These are phyloP conservation scores for Claviceps cyperi DNA, from an alignment of 2,329 filamentous ascomycete species.

Conservation along the genomic window DNA sequence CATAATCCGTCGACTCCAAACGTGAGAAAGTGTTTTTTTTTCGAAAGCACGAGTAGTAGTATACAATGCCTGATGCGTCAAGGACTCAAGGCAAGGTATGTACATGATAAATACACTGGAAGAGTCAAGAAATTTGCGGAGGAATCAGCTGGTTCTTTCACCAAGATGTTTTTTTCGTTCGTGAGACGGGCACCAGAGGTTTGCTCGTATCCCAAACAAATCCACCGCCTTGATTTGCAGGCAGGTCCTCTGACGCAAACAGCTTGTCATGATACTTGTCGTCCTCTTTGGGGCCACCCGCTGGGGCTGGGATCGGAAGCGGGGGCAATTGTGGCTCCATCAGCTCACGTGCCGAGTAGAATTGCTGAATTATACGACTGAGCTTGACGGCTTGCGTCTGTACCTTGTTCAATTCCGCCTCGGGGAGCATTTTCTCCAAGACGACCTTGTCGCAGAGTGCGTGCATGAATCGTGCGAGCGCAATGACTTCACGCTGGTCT, in stretches of 20 bases:
- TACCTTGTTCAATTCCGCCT: slow-evolving; percentile 19
- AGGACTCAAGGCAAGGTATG: no score
- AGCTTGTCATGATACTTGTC: slow-evolving; percentile 1
- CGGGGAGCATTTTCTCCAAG: slow-evolving; percentile 24
- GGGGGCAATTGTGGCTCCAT: slow-evolving; percentile 18
- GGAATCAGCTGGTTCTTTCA: background rate
- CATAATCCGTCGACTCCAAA: background rate
- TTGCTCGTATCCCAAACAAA: slow-evolving; percentile 21
- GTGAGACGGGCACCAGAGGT: slow-evolving; percentile 2
- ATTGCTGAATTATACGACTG: slow-evolving; percentile 23
- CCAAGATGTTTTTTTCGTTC: background rate
- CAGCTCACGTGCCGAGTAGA: slow-evolving; percentile 20
- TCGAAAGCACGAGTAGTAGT: background rate
- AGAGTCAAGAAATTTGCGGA: background rate
- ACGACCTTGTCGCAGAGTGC: slow-evolving; percentile 29
- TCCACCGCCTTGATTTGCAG: slow-evolving; percentile 9
- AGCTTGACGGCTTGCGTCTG: slow-evolving; percentile 19
- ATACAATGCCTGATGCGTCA: background rate
- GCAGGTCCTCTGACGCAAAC: slow-evolving; percentile 5
- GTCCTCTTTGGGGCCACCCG: slow-evolving; percentile 6
- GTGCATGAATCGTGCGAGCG: slow-evolving; percentile 31
- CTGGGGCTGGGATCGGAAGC: background rate
- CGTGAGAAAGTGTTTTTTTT: background rate
- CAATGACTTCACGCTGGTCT: slow-evolving; percentile 26
- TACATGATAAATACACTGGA: background rate